Conservation (phyloP, 768 basidiomycete genomes). For the Saitozyma podzolica region DNA sequence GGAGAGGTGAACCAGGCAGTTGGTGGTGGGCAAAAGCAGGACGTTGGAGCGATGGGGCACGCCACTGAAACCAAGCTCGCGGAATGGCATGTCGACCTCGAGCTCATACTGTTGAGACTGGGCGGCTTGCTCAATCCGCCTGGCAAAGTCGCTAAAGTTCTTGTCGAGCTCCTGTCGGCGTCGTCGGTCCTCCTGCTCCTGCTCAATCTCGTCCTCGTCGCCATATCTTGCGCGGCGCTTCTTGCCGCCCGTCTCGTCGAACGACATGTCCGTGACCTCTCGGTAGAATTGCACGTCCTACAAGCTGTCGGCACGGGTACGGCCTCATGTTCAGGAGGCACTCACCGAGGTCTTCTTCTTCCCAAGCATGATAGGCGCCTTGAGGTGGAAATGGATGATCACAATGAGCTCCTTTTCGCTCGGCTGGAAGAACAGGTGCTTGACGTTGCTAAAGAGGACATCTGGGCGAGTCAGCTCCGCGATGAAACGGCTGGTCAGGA, state of each 20-base stretch:
- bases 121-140: slow-evolving; percentile 88
- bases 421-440: slow-evolving; percentile 98
- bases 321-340: slow-evolving; percentile 13
- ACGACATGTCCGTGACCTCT: slow-evolving; percentile 94
- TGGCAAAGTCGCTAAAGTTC: slow-evolving; percentile 89
- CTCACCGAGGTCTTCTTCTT: slow-evolving; percentile 94
- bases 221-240: slow-evolving; percentile 96
- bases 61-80: slow-evolving; percentile 94
- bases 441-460: slow-evolving; percentile 92
- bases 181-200: slow-evolving; percentile 94
- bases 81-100: slow-evolving; percentile 94
- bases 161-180: slow-evolving; percentile 85
- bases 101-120: slow-evolving; percentile 72
- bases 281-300: slow-evolving; percentile 98
- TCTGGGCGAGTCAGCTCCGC: slow-evolving; percentile 58
- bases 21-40: slow-evolving; percentile 91
- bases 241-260: slow-evolving; percentile 98
- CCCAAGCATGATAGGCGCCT: slow-evolving; percentile 95
- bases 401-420: slow-evolving; percentile 95
- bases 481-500: slow-evolving; percentile 7
- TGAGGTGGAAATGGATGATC: slow-evolving; percentile 89
- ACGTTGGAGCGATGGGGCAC: slow-evolving; percentile 95
- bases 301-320: neutral
- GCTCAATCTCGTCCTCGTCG: slow-evolving; percentile 98
- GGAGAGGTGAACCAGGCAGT: slow-evolving; percentile 91